These are phyloP conservation scores for Aegilops speltoides DNA, from an alignment of 176 grass and related monocot species.

Conservation along the genomic window DNA sequence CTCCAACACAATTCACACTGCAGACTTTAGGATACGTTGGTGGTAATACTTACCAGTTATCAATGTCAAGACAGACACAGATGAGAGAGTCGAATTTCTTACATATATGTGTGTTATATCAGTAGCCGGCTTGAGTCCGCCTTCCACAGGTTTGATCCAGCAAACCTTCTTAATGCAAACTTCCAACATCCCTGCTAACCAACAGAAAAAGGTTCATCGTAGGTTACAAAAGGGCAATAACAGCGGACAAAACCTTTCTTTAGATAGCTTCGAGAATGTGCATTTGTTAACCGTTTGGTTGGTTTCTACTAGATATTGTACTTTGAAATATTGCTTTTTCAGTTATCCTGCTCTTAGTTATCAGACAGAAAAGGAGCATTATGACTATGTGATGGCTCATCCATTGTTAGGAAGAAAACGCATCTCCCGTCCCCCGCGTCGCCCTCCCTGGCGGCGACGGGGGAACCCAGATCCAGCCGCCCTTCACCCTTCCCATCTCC, in stretches of 20 bases:
- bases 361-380: not conserved
- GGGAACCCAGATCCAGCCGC: too few species aligned
- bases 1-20: not conserved
- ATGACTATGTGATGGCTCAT: too few species aligned
- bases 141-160: conserved; percentile 45
- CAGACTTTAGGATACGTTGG: not conserved
- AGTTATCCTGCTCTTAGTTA: not conserved
- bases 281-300: not conserved
- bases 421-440: too few species aligned
- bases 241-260: not conserved
- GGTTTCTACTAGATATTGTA: not conserved
- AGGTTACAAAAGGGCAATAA: not conserved
- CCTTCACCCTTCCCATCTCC: too few species aligned
- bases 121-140: conserved; percentile 50
- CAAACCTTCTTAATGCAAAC: conserved; percentile 49
- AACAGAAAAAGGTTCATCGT: not conserved
- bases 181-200: conserved; percentile 52
- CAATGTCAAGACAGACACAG: not conserved
- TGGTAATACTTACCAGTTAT: not conserved
- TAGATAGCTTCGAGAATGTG: not conserved
- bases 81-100: not conserved
- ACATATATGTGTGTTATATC: conserved; percentile 23
- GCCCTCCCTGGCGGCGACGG: too few species aligned
- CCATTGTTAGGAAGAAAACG: too few species aligned
- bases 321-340: not conserved